Evolutionary conservation across 495 filamentous ascomycete genomes (phyloP).

Genomic region (Terfezia boudieri): DNA sequence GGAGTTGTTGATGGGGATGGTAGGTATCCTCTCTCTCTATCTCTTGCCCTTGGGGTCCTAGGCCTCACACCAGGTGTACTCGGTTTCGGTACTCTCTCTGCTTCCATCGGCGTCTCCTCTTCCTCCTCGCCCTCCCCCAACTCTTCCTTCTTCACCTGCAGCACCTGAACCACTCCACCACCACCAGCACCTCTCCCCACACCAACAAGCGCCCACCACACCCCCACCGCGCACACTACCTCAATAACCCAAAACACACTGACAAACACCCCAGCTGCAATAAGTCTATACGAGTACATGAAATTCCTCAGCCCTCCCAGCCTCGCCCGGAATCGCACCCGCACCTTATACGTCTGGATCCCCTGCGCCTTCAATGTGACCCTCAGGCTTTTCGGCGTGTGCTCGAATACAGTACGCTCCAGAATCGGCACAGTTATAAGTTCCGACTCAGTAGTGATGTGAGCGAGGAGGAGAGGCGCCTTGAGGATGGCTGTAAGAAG

Average conservation of each 20-base stretch:
- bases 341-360: conserved; percentile 52
- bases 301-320: conserved; percentile 59
- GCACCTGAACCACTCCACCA: conserved; percentile 4
- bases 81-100: neutral
- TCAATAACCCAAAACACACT: conserved; percentile 51
- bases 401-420: conserved; percentile 39
- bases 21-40: neutral
- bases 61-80: neutral
- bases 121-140: neutral
- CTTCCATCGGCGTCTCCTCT: conserved; percentile 7
- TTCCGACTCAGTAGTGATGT: conserved; percentile 26
- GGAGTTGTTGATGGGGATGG: neutral
- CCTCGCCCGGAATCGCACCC: conserved; percentile 43
- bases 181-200: neutral
- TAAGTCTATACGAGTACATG: conserved; percentile 59
- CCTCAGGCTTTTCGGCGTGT: conserved; percentile 23
- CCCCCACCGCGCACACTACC: conserved; percentile 23
- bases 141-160: neutral
- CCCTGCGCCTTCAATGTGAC: conserved; percentile 35
- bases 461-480: conserved; percentile 24
- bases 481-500: conserved; percentile 26
- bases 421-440: conserved; percentile 45
- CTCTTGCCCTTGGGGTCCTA: neutral
- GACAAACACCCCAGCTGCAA: conserved; percentile 44
- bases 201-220: conserved; percentile 16